Base-by-base conservation (phyloP, 139 green algal genomes). In the Ostreobium quekettii region DNA sequence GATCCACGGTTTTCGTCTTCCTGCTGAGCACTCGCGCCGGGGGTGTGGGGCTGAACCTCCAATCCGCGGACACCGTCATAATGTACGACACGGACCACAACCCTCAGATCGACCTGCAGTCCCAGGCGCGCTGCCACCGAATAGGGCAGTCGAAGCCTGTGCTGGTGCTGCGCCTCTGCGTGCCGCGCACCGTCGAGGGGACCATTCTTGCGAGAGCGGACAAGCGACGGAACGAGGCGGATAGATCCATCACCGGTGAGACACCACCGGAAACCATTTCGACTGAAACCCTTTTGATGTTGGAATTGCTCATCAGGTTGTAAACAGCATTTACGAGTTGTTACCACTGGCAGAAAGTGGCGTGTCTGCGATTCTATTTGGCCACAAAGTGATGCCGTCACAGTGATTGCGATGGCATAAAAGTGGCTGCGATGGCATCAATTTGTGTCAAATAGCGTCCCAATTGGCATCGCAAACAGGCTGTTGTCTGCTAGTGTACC, bases 101-200 rank as follows among this genome's bases (percentile, higher is more conserved):
- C 62, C 87, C 88, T 1, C 88, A 89, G 73, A 93, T 92, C 76
- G 82, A 94, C 65, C 74, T 92, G 31, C 91, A 98, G 76, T 90
- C 93, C 5, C 95, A 97, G 83, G 92, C 93, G 2, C 82, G 93
- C 19, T 92, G 86, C 42, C 89, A 98, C 76, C 89, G 92, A 74
- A 96, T 98, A 62, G 92, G 92, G 2, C 85, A 91, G 74, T 64
- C 64, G 2, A 79, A 74, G 8, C 74, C 96, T 59, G 90, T 97
- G n/a, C 75, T 84, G 3, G 91, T 97, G 19, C 76, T 97, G 28
- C 90, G 74, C n/a, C 77, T 95, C 39, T 91, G 91, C 75, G 77
- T 83, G 38, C 79, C 93, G 5, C 81, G 83, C 48, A 85, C 70
- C 60, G 73, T 88, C 30, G 90, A 96, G 83, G 80, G 92, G 75